phyloP scores from a whole-genome alignment of 768 basidiomycete genomes.

The Cantharellus anzutake region DNA sequence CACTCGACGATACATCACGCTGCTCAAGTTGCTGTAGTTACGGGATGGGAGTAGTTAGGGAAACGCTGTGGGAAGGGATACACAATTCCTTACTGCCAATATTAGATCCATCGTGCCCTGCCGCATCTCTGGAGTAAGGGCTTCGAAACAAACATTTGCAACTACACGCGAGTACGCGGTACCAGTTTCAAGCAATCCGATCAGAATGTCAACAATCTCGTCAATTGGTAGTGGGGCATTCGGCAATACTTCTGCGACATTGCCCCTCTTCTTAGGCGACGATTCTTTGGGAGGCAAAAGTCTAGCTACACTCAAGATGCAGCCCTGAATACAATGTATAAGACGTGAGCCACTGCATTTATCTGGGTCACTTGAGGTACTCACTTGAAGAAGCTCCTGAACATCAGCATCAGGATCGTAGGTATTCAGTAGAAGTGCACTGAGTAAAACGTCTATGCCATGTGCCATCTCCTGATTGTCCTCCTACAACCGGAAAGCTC shows the following conservation, averaged over 20 bases:
- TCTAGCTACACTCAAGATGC: background rate
- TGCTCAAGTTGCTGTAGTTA: slow-evolving; percentile 61
- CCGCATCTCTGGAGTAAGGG: slow-evolving; percentile 45
- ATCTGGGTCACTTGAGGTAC: background rate
- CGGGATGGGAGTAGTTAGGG: slow-evolving; percentile 2
- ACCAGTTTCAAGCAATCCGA: slow-evolving; percentile 73
- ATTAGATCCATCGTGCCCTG: slow-evolving; percentile 64
- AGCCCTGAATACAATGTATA: background rate
- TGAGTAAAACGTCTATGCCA: slow-evolving; percentile 53
- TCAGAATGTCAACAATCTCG: slow-evolving; percentile 70
- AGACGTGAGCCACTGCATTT: background rate
- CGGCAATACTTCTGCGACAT: slow-evolving; percentile 4
- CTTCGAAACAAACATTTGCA: slow-evolving; percentile 61
- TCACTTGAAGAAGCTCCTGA: slow-evolving; percentile 11
- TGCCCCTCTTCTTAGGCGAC: slow-evolving; percentile 7
- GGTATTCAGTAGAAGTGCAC: slow-evolving; percentile 49
- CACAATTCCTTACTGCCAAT: slow-evolving; percentile 38
- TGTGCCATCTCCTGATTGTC: slow-evolving; percentile 30
- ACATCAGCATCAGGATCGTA: slow-evolving; percentile 48
- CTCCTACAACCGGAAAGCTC: slow-evolving; percentile 22
- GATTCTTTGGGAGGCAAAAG: background rate
- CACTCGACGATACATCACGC: slow-evolving; percentile 23
- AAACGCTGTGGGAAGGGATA: background rate
- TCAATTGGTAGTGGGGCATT: slow-evolving; percentile 50
- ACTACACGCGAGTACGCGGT: slow-evolving; percentile 63